phyloP scores from a whole-genome alignment of 352 stramenopile genomes.

The Thraustochytrium striatum region DNA sequence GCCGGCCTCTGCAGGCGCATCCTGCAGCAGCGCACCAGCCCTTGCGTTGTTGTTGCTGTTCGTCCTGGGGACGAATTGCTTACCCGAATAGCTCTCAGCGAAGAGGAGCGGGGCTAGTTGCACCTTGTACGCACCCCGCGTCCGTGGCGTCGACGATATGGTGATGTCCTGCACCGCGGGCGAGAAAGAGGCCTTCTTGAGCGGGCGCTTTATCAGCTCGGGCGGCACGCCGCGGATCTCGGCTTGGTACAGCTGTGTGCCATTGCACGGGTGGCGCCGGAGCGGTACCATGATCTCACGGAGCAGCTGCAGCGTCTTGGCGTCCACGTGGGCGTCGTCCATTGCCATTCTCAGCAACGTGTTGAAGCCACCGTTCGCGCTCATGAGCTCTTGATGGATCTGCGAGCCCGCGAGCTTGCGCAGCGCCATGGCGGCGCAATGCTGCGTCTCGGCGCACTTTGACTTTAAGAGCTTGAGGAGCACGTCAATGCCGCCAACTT shows the following conservation, averaged over 20 bases:
- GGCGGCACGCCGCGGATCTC: neutral
- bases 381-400: conserved; percentile 15
- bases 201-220: neutral
- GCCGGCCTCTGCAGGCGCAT: no score
- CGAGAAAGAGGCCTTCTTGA: neutral
- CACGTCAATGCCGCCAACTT: conserved; percentile 9
- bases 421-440: conserved; percentile 1
- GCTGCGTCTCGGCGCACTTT: neutral
- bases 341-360: neutral
- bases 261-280: neutral
- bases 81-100: neutral
- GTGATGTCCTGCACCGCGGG: neutral
- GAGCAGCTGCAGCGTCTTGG: neutral
- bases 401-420: conserved; percentile 17
- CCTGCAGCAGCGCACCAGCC: no score
- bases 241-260: conserved; percentile 2
- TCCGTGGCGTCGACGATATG: neutral
- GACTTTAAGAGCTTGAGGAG: neutral
- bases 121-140: neutral
- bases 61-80: no score
- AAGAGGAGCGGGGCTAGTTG: conserved; percentile 1
- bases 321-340: neutral
- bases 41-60: no score
- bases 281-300: neutral
- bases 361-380: neutral